phyloP scores from a whole-genome alignment of 2,329 filamentous ascomycete species.

The Lasiodiplodia sp. region DNA sequence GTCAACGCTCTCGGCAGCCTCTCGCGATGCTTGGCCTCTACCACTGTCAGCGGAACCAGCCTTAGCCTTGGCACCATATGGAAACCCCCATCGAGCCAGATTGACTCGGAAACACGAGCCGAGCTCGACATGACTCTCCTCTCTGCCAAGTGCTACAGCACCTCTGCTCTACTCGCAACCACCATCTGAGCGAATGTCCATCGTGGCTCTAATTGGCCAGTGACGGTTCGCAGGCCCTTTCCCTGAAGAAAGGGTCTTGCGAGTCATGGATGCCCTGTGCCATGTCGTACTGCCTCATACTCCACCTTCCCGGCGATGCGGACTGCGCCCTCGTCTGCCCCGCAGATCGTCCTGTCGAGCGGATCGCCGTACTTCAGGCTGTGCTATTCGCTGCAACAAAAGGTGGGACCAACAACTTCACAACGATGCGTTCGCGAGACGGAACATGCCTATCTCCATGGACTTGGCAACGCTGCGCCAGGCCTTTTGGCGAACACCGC shows the following conservation, averaged over 20 bases:
- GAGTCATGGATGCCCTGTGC: neutral
- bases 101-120: conserved; percentile 7
- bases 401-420: neutral
- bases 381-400: neutral
- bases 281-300: neutral
- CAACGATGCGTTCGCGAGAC: neutral
- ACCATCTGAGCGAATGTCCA: neutral
- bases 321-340: neutral
- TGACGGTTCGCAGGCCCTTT: neutral
- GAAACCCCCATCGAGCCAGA: neutral
- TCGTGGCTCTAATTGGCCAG: neutral
- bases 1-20: neutral
- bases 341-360: neutral
- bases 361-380: neutral
- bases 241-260: neutral
- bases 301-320: neutral
- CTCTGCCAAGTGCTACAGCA: neutral
- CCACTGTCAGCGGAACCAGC: neutral
- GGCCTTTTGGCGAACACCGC: conserved; percentile 10
- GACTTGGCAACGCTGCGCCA: neutral
- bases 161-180: neutral
- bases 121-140: conserved; percentile 4
- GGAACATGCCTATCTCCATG: conserved; percentile 19
- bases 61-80: neutral
- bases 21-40: neutral